These are phyloP conservation scores for Colletotrichum plurivorum DNA, from an alignment of 2,329 filamentous ascomycete genomes.

Conservation along the genomic window DNA sequence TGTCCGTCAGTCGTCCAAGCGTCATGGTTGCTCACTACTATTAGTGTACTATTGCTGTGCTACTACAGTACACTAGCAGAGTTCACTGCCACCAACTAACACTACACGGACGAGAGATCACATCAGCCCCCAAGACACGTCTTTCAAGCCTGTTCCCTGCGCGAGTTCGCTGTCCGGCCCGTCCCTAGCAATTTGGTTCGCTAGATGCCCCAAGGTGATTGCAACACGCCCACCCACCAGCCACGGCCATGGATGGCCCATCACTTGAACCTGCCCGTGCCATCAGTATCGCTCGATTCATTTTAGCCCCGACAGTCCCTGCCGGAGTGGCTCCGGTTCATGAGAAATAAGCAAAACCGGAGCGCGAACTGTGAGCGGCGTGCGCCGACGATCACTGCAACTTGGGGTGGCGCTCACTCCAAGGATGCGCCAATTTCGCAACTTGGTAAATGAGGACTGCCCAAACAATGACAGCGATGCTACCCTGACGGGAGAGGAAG, in stretches of 20 bases:
- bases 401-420: neutral
- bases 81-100: no score
- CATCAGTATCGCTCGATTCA: neutral
- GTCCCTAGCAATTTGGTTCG: constrained; percentile 39
- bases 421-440: constrained; percentile 29
- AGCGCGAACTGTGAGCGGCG: neutral
- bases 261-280: neutral
- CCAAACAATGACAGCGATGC: constrained; percentile 12
- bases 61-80: no score
- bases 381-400: constrained; percentile 30
- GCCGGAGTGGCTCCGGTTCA: neutral
- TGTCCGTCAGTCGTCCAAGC: constrained; percentile 17
- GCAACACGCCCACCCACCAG: constrained; percentile 1
- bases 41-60: no score
- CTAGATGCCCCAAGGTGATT: constrained; percentile 4
- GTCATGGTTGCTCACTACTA: neutral
- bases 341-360: constrained; percentile 19
- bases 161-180: constrained; percentile 37
- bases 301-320: constrained; percentile 2
- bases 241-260: neutral
- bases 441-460: constrained; percentile 26
- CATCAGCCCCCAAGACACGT: constrained; percentile 13
- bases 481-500: constrained; percentile 19
- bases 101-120: neutral
- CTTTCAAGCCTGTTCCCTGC: constrained; percentile 38